Conservation (phyloP, 345 rosid species). For the Syzygium jambos region DNA sequence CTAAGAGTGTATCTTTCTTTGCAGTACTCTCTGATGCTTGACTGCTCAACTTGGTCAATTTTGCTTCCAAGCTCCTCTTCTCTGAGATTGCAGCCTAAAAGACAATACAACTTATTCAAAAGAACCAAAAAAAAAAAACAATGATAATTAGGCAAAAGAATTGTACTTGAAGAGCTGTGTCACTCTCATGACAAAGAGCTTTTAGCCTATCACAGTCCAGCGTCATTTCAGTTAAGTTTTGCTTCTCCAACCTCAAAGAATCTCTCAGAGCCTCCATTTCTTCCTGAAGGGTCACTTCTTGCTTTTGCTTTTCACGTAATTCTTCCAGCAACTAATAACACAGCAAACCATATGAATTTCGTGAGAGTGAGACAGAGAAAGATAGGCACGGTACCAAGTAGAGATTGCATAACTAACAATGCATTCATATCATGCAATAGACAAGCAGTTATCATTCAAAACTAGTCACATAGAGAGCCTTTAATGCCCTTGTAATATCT, state of each 20-base stretch:
- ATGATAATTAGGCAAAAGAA: not conserved
- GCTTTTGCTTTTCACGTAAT: constrained; percentile 51
- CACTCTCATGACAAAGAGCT: constrained; percentile 60
- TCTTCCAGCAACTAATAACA: constrained; percentile 58
- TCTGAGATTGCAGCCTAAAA: constrained; percentile 52
- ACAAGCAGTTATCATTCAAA: not conserved
- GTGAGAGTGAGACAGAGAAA: not conserved
- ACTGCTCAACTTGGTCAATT: constrained; percentile 36
- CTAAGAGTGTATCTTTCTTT: constrained; percentile 26
- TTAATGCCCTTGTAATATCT: not conserved
- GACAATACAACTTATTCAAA: constrained; percentile 3
- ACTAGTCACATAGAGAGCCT: not conserved
- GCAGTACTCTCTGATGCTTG: constrained; percentile 27
- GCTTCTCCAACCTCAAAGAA: constrained; percentile 55
- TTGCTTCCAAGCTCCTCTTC: constrained; percentile 50
- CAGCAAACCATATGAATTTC: not conserved
- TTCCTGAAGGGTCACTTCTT: constrained; percentile 55
- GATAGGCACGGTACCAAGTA: not conserved
- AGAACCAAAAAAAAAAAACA: not conserved
- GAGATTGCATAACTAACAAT: not conserved
- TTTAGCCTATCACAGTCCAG: constrained; percentile 48
- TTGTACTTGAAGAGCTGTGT: constrained; percentile 49
- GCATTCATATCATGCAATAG: not conserved
- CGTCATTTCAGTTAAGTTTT: constrained; percentile 38
- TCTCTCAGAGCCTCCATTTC: constrained; percentile 55